A percentile compares a stretch with the other conserved stretches of the same genome.
These are phyloP conservation scores for Triticum monococcum DNA, from an alignment of 176 grass and related monocot species.

Conservation along the genomic window DNA sequence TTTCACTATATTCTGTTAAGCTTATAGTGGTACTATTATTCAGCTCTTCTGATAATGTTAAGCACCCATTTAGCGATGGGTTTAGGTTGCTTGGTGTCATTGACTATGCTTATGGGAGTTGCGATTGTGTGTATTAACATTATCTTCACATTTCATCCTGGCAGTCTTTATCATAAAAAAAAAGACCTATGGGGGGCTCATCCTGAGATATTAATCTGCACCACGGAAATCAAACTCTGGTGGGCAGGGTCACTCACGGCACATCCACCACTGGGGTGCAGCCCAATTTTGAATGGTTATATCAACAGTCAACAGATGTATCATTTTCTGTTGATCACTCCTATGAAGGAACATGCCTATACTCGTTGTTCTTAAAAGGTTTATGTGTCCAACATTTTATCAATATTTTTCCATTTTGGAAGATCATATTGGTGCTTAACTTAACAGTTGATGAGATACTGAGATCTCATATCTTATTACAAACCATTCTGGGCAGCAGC, in stretches of 20 bases:
- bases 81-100: constrained; percentile 1
- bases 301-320: not conserved
- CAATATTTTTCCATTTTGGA: not conserved
- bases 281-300: not conserved
- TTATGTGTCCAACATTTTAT: not conserved
- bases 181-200: not conserved
- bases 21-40: not conserved
- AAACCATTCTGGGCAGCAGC: not conserved
- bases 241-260: not conserved
- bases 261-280: not conserved
- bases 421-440: not conserved
- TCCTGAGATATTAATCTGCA: not conserved
- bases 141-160: not conserved
- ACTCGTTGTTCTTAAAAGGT: no score
- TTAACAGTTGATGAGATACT: not conserved
- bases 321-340: not conserved
- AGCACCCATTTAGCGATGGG: not conserved
- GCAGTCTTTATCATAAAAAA: no score
- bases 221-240: not conserved
- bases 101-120: not conserved
- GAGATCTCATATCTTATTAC: constrained; percentile 4
- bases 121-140: not conserved
- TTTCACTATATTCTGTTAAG: not conserved
- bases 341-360: not conserved
- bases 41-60: not conserved